These are phyloP conservation scores for Aspergillus pseudoglaucus DNA, from an alignment of 2,329 filamentous ascomycete species.

Conservation along the genomic window DNA sequence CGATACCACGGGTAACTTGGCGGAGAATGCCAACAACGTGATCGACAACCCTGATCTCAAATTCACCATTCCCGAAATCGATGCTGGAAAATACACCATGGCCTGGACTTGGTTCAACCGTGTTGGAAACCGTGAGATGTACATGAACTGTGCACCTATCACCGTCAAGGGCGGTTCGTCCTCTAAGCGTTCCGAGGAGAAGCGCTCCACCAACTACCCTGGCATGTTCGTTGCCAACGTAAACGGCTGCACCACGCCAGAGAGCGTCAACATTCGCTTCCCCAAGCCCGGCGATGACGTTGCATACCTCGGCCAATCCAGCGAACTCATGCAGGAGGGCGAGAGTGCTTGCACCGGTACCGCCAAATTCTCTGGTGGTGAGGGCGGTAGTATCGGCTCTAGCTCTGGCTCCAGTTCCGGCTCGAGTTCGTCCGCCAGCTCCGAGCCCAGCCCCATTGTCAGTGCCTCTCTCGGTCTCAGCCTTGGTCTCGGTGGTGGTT, in stretches of 20 bases:
- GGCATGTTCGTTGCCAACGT: slow-evolving; percentile 72
- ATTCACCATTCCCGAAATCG: slow-evolving; percentile 66
- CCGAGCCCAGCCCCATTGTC: background rate
- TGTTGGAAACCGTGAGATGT: slow-evolving; percentile 88
- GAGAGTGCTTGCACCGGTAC: slow-evolving; percentile 23
- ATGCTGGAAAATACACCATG: slow-evolving; percentile 69
- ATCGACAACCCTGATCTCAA: slow-evolving; percentile 51
- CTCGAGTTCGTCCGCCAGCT: slow-evolving; percentile 22
- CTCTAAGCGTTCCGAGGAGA: slow-evolving; percentile 40
- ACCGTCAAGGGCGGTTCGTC: slow-evolving; percentile 51
- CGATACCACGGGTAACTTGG: slow-evolving; percentile 52
- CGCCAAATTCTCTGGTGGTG: slow-evolving; percentile 28
- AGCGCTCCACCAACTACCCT: slow-evolving; percentile 58
- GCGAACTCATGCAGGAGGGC: slow-evolving; percentile 28
- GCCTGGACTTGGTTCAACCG: slow-evolving; percentile 96
- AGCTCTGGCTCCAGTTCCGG: slow-evolving; percentile 12
- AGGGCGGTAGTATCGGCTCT: slow-evolving; percentile 4
- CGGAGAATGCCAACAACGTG: slow-evolving; percentile 38
- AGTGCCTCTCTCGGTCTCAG: slow-evolving; percentile 1
- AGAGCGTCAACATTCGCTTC: slow-evolving; percentile 56
- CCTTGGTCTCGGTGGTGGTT: slow-evolving; percentile 9
- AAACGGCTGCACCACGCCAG: slow-evolving; percentile 51
- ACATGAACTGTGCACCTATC: slow-evolving; percentile 90
- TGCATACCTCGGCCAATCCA: slow-evolving; percentile 41
- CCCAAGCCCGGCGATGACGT: slow-evolving; percentile 59